Base-by-base conservation (phyloP, 352 stramenopile genomes). In the Phytopythium vexans region DNA sequence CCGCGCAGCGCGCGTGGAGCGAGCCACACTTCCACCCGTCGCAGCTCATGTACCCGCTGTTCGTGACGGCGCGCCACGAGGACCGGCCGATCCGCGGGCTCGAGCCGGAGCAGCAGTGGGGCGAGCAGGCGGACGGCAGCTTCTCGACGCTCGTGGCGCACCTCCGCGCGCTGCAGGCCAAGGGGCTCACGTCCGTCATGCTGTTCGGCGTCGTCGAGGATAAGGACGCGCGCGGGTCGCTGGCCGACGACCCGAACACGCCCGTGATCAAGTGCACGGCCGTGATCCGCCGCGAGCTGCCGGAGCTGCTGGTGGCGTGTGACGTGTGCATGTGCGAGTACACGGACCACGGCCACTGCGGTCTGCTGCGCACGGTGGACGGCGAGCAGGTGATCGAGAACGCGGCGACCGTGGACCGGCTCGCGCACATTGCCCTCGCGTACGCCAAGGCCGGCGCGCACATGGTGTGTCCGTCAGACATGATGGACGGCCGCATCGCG, bases 401-500 rank as follows among this genome's bases (percentile, higher is more conserved):
- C 70, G 83, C 95, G 60, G 77, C 89, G 41, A 99, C 95, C 6
- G 82, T 99, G 39, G 89, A 98, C 60, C 92, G 98, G 32, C 93
- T 99, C 37, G 92, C 86, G 51, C 96, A 89, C 64, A 97, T 99
- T 68, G 88, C 92, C 46, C 73, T 99, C 34, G 92, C 86, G 49
- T 97, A 98, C 62, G 97, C 97, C 12, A 76, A 84, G n/a, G 96
- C 97, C 11, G 97, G 97, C 40, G 80, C 95, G 43, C 97, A 99
- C 79, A 95, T 99, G 74, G 95, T 99, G 49, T 98, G 95, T 44
- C 97, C 97, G 33, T 95, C 76, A 40, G 89, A 98, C 74, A 97
- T 97, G 89, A 97, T 99, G 96, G 97, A 99, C 80, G 97, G 97
- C 51, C 92, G 97, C 54, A 97, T 99, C 34, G 91, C 82, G 37